Conservation (phyloP, 2,329 filamentous ascomycete species). For the Trichoderma breve region DNA sequence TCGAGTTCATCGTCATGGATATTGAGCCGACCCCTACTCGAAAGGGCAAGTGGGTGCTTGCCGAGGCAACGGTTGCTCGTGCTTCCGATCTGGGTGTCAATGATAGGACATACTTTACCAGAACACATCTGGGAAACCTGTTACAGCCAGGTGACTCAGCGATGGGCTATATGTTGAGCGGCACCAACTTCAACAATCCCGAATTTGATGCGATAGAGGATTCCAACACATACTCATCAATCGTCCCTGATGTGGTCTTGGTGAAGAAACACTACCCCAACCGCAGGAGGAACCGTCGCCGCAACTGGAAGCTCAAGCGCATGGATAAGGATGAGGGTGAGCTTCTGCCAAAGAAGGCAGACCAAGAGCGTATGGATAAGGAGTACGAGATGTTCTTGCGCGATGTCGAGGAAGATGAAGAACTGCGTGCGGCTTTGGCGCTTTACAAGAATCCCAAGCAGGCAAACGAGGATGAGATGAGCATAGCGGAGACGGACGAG, state of each 20-base stretch:
- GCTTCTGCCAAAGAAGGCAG: conserved; percentile 78
- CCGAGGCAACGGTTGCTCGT: conserved; percentile 83
- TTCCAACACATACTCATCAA: conserved; percentile 70
- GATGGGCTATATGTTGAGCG: conserved; percentile 88
- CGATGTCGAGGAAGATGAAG: conserved; percentile 93
- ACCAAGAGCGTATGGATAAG: conserved; percentile 82
- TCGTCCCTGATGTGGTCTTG: conserved; percentile 86
- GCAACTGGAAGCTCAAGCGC: conserved; percentile 93
- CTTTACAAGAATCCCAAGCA: conserved; percentile 72
- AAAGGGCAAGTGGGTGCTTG: conserved; percentile 79
- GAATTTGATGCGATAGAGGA: conserved; percentile 80
- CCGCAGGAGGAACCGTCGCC: conserved; percentile 73
- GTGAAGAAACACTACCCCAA: conserved; percentile 96
- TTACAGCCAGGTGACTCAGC: conserved; percentile 87
- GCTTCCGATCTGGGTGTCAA: conserved; percentile 84
- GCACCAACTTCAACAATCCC: conserved; percentile 88
- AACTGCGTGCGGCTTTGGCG: conserved; percentile 78
- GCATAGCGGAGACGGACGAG: conserved; percentile 61
- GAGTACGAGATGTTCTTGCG: conserved; percentile 98
- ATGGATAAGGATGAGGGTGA: conserved; percentile 90
- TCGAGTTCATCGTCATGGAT: conserved; percentile 93
- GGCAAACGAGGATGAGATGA: conserved; percentile 62
- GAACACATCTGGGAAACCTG: conserved; percentile 84
- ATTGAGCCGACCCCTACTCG: conserved; percentile 75
- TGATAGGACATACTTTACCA: conserved; percentile 82